Percentiles rank a stretch among this genome's conserved stretches.
phyloP scores from a whole-genome alignment of 2,329 filamentous ascomycete genomes.

The Fusarium nelsonii region DNA sequence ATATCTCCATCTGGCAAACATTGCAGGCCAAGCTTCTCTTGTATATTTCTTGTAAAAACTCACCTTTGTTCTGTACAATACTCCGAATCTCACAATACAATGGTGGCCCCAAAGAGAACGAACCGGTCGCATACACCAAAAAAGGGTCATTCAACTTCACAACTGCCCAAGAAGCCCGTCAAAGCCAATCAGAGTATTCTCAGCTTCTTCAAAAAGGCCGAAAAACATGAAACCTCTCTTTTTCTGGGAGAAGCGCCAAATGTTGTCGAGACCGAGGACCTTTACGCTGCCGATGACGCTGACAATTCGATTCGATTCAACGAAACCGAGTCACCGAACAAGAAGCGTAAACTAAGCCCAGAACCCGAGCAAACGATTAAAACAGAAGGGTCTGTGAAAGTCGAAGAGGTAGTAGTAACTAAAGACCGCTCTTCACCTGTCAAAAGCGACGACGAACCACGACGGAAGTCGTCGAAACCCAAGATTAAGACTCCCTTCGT shows the following conservation, averaged over 20 bases:
- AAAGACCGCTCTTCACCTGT: slow-evolving; percentile 50
- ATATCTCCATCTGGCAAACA: not conserved
- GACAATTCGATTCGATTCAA: slow-evolving; percentile 50
- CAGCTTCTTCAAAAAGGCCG: slow-evolving; percentile 79
- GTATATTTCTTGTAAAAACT: not conserved
- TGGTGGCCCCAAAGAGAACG: slow-evolving; percentile 53
- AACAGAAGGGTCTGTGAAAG: slow-evolving; percentile 10
- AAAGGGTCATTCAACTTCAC: slow-evolving; percentile 46
- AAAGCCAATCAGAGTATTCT: slow-evolving; percentile 75
- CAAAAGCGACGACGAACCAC: slow-evolving; percentile 46
- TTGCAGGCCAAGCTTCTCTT: not conserved
- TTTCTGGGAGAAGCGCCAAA: slow-evolving; percentile 59
- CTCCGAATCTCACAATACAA: slow-evolving; percentile 44
- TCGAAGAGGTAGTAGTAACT: slow-evolving; percentile 2
- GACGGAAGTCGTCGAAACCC: slow-evolving; percentile 38
- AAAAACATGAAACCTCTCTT: slow-evolving; percentile 69
- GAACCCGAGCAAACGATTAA: slow-evolving; percentile 27
- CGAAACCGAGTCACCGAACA: slow-evolving; percentile 52
- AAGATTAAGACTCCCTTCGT: slow-evolving; percentile 68
- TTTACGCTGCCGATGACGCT: slow-evolving; percentile 49
- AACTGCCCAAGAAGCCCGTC: slow-evolving; percentile 52
- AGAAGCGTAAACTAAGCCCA: slow-evolving; percentile 49
- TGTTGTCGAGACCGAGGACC: slow-evolving; percentile 42
- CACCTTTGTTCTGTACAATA: not conserved
- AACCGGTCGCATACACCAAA: slow-evolving; percentile 51